Percentiles rank a stretch among this genome's conserved stretches.
These are phyloP conservation scores for Auricularia cornea DNA, from an alignment of 768 basidiomycete species.

Conservation along the genomic window DNA sequence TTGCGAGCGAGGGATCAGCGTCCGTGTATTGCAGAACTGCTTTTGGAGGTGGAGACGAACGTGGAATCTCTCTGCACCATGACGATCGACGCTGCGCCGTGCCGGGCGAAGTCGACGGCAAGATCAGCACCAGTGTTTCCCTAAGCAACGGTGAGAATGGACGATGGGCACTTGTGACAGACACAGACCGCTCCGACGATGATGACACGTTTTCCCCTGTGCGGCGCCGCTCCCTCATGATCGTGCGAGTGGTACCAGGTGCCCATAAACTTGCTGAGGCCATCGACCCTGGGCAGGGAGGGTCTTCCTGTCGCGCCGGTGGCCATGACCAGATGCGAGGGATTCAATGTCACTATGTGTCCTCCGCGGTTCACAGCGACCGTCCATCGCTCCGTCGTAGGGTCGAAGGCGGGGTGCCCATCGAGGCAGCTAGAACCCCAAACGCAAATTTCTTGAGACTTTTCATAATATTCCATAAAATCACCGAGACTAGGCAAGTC, in stretches of 20 bases:
- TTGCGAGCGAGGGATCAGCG: background rate
- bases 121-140: constrained; percentile 25
- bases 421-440: constrained; percentile 32
- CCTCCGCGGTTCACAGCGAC: constrained; percentile 26
- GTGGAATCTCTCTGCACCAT: background rate
- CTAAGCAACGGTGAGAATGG: constrained; percentile 1
- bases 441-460: constrained; percentile 33
- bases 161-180: constrained; percentile 11
- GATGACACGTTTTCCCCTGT: constrained; percentile 29
- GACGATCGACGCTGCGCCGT: background rate
- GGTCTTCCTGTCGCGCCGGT: constrained; percentile 30
- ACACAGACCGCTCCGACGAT: constrained; percentile 29
- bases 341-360: constrained; percentile 21
- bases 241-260: background rate
- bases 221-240: background rate
- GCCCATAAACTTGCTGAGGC: constrained; percentile 24
- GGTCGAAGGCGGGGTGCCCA: constrained; percentile 28
- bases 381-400: constrained; percentile 24
- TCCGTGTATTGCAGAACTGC: background rate
- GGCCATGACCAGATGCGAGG: constrained; percentile 33
- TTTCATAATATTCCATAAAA: constrained; percentile 37
- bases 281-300: constrained; percentile 21
- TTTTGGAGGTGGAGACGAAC: background rate
- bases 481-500: constrained; percentile 27
- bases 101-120: constrained; percentile 22